Base-by-base conservation (phyloP, 805 yeast genomes). In the Lachancea waltii region DNA sequence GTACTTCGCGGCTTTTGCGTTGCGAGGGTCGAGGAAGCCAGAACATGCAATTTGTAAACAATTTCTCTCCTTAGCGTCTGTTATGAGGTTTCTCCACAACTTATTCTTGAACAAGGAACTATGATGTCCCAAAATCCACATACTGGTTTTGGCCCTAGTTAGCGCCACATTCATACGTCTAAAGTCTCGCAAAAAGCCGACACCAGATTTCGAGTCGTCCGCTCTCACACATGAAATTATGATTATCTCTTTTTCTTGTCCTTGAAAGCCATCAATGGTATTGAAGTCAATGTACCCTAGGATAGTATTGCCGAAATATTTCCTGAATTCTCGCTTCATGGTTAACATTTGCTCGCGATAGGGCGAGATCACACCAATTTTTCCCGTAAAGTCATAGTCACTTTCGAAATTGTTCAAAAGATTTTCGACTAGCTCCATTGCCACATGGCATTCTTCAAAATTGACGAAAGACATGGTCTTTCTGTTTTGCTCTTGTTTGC, bases 221-320 rank as follows among this genome's bases (percentile, higher is more conserved):
- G 97, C 95, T 51, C 98, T 75, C 3, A 92, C 99, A 75, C 97
- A 90, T 0, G 97, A 87, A 69, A 92, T 81, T 34, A 92, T 75
- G 45, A 92, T 84, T 33, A 92, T 77, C 46, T 90, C 97, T 60
- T 90, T 92, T 56, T 92, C 99, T 61, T 92, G 97, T 46, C 95
- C 97, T 65, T 87, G 99, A 58, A 89, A 92, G 1, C 97, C 98
- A 70, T 92, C 99, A 43, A 92, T 87, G 0, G 99, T 86, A 54
- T 89, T 87, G 63, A 92, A 87, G 54, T 85, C 95, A 34, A 94
- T 77, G 37, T 75, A 79, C 21, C 73, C 69, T 14, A 72, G 58
- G 23, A 90, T 81, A 3, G 65, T 53, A 2, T 65, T 65, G 8
- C 97, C 97, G 51, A 73, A 82, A 38, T 65, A 65, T 11, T 66